phyloP scores from a whole-genome alignment of 306 rosid species.

The Ammopiptanthus mongolicus region DNA sequence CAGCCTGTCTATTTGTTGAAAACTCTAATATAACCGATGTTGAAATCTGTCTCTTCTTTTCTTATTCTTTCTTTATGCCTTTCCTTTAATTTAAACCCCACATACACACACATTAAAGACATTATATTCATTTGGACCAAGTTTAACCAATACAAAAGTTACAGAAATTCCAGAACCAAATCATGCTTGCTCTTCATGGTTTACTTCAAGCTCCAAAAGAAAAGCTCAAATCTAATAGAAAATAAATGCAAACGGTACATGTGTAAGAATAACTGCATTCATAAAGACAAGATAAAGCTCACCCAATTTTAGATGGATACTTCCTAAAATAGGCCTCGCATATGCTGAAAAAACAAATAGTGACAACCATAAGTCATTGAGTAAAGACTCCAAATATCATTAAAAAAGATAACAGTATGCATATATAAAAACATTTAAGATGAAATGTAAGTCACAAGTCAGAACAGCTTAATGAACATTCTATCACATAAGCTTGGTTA shows the following conservation, averaged over 20 bases:
- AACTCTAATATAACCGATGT: background rate
- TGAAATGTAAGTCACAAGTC: background rate
- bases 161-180: background rate
- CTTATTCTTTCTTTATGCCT: background rate
- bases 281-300: conserved; percentile 13
- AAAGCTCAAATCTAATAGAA: background rate
- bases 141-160: background rate
- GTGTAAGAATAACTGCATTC: background rate
- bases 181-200: background rate
- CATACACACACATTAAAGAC: background rate
- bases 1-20: background rate
- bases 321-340: conserved; percentile 96
- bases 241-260: background rate
- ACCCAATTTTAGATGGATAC: conserved; percentile 84
- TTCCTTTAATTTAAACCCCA: background rate
- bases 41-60: background rate
- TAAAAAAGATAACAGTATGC: background rate
- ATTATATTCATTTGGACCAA: background rate
- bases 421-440: background rate
- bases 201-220: conserved; percentile 11
- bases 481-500: background rate
- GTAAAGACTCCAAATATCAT: background rate
- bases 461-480: background rate
- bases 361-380: conserved; percentile 10
- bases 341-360: conserved; percentile 48